A percentile compares a stretch with the other conserved stretches of the same genome.
phyloP scores from a whole-genome alignment of 108 stramenopile genomes.

The Cyclotella sp. region DNA sequence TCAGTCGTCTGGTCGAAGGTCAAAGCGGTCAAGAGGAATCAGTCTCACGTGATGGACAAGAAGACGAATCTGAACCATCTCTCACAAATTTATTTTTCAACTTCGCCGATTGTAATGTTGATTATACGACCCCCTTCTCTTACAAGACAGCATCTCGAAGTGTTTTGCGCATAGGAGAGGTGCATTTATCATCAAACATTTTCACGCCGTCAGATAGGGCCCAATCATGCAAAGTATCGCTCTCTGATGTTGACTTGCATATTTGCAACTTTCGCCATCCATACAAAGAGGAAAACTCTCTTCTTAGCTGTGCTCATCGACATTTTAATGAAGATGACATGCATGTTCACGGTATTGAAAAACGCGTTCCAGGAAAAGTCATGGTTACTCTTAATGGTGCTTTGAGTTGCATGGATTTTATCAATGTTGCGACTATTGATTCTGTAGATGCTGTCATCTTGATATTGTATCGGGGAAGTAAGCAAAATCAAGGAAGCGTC shows the following conservation, averaged over 20 bases:
- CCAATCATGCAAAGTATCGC: constrained; percentile 67
- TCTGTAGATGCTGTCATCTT: constrained; percentile 59
- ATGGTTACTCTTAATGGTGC: constrained; percentile 49
- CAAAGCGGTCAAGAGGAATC: not conserved
- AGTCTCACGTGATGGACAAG: constrained; percentile 7
- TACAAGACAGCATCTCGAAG: constrained; percentile 58
- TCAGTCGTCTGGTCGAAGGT: constrained; percentile 41
- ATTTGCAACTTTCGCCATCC: constrained; percentile 59
- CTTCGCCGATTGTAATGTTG: constrained; percentile 75
- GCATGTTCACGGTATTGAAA: not conserved
- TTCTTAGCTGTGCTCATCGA: constrained; percentile 49
- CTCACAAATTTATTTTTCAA: constrained; percentile 62
- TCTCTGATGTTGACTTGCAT: constrained; percentile 63
- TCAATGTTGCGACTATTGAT: constrained; percentile 69
- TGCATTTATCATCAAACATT: constrained; percentile 77
- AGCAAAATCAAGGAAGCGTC: constrained; percentile 2
- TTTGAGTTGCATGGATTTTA: constrained; percentile 63
- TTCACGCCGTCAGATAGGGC: constrained; percentile 51
- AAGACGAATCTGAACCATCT: constrained; percentile 9
- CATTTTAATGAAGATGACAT: constrained; percentile 34
- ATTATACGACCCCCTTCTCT: constrained; percentile 62
- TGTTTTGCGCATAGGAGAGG: constrained; percentile 73
- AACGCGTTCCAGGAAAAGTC: constrained; percentile 11
- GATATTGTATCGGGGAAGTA: constrained; percentile 4
- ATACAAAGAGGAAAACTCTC: constrained; percentile 66